These are phyloP conservation scores for Boletus sp. DNA, from an alignment of 768 basidiomycete species.

Conservation along the genomic window DNA sequence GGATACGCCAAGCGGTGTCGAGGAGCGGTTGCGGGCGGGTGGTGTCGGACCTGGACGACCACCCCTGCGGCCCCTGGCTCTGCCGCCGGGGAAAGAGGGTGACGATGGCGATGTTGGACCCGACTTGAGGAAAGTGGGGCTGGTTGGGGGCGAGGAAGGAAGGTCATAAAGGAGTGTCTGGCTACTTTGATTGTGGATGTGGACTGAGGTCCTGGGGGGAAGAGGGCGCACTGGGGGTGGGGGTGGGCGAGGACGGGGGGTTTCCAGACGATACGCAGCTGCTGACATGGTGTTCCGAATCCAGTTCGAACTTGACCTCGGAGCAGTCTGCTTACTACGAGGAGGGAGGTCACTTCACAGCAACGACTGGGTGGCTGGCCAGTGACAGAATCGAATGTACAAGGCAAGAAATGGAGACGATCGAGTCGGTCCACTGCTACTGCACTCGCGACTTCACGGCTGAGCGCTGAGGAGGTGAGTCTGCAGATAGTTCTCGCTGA, in stretches of 20 bases:
- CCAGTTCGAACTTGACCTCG: conserved; percentile 30
- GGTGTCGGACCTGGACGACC: conserved; percentile 51
- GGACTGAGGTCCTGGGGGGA: conserved; percentile 44
- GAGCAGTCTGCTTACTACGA: conserved; percentile 1
- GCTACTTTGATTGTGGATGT: conserved; percentile 42
- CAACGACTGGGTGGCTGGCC: conserved; percentile 15
- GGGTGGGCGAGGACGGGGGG: conserved; percentile 54
- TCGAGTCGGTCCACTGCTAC: conserved; percentile 2
- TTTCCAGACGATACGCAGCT: conserved; percentile 62
- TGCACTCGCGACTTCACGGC: conserved; percentile 4
- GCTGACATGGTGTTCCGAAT: conserved; percentile 49
- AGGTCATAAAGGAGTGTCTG: conserved; percentile 76
- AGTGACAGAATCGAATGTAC: conserved; percentile 16
- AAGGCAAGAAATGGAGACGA: conserved; percentile 12
- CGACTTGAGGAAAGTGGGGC: conserved; percentile 40
- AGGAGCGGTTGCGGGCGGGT: conserved; percentile 57
- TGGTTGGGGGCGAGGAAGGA: conserved; percentile 59
- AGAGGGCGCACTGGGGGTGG: conserved; percentile 58
- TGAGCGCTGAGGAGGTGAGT: conserved; percentile 9
- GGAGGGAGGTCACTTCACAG: neutral
- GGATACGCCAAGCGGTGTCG: conserved; percentile 64
- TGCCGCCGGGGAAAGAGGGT: conserved; percentile 47
- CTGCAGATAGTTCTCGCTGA: conserved; percentile 24
- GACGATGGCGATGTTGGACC: conserved; percentile 53
- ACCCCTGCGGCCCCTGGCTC: conserved; percentile 47